Base-by-base conservation (phyloP, 140 eudicot genomes). In the Cichorium intybus region DNA sequence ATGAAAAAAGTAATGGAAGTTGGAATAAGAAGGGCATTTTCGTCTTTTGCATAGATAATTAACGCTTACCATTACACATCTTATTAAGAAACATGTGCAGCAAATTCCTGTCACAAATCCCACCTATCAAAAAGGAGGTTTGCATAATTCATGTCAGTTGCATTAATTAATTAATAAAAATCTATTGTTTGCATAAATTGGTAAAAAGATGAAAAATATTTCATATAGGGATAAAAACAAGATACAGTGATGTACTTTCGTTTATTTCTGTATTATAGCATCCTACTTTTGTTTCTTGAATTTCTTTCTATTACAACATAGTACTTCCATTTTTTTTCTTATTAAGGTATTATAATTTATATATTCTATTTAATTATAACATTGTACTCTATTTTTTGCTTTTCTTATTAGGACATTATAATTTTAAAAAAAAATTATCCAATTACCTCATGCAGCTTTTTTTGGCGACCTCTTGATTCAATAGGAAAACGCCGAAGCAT, bases 401-500 rank as follows among this genome's bases (percentile, higher is more conserved):
- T 37, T 8, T 37, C 29, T 2, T 5, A 26, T 26, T n/a, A n/a
- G n/a, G n/a, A n/a, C n/a, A n/a, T n/a, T n/a, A n/a, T n/a, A n/a
- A n/a, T n/a, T n/a, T n/a, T n/a, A n/a, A n/a, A n/a, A n/a, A n/a
- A n/a, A n/a, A n/a, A n/a, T n/a, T n/a, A n/a, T n/a, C n/a, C n/a
- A n/a, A n/a, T 41, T 41, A 41, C 98, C 91, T 92, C 98, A 49
- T 86, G 84, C 46, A 92, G 95, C 74, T 92, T 92, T 52, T 88
- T 88, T 54, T 81, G 82, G 24, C 98, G 87, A 48, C 98, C 96
- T 75, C 74, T 85, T 5, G 98, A 92, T 80, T 92, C 98, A 54
- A 92, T 85, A 10, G 98, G 98, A 75, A 92, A 92, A 73, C 95
- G 87, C 22, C 80, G 77, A 62, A 92, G 84, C 97, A 92, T 88